Percentiles rank a stretch among this genome's conserved stretches.
Evolutionary conservation across 345 rosid genomes (phyloP).

Genomic region (Carallia pectinifolia): DNA sequence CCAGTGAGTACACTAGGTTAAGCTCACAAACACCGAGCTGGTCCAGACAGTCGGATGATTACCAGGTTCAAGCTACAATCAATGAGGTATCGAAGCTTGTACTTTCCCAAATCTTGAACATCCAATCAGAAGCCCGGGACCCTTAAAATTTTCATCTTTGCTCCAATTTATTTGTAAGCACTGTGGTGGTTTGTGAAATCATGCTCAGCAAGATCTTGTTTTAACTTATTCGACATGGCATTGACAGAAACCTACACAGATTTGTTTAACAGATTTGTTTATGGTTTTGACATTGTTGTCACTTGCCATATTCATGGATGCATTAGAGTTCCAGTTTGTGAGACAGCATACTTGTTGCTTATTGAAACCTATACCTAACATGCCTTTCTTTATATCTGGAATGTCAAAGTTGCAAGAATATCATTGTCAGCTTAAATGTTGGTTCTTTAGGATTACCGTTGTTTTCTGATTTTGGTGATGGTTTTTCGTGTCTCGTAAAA

Average conservation of each 20-base stretch:
- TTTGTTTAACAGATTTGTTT: not conserved
- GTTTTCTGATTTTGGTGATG: not conserved
- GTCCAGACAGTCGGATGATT: constrained; percentile 59
- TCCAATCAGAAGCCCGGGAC: constrained; percentile 64
- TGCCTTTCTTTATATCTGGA: not conserved
- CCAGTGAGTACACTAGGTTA: constrained; percentile 61
- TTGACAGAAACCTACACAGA: not conserved
- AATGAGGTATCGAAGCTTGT: constrained; percentile 80
- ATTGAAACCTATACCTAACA: not conserved
- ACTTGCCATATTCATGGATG: not conserved
- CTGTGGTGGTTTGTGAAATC: not conserved
- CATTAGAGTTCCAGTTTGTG: not conserved
- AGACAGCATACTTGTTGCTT: not conserved
- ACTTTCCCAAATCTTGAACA: constrained; percentile 70
- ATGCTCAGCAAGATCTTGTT: not conserved
- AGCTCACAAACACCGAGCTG: constrained; percentile 52
- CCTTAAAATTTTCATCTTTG: constrained; percentile 29
- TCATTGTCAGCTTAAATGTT: not conserved
- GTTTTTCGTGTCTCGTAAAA: not conserved
- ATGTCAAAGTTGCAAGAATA: too few species aligned
- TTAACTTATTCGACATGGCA: not conserved
- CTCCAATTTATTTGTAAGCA: not conserved
- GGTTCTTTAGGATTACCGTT: not conserved
- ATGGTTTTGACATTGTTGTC: not conserved
- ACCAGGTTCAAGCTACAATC: constrained; percentile 70